phyloP scores from a whole-genome alignment of 106 monocot species.

The Dactylorhiza incarnata region DNA sequence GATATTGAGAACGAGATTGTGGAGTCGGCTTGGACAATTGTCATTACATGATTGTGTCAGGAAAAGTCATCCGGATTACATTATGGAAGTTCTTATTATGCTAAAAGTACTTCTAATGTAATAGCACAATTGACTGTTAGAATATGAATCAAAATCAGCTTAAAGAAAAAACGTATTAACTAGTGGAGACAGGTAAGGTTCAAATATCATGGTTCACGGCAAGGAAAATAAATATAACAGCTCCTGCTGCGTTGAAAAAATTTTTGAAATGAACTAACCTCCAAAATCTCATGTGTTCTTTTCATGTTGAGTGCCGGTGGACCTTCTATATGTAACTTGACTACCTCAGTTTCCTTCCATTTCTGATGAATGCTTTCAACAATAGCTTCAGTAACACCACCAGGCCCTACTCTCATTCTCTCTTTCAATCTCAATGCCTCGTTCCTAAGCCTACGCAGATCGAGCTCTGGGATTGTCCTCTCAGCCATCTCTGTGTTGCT shows the following conservation, averaged over 20 bases:
- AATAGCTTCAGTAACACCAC: conserved; percentile 70
- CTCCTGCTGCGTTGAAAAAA: background rate
- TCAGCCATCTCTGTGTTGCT: conserved; percentile 85
- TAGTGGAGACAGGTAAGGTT: background rate
- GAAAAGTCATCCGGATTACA: background rate
- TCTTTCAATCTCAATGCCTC: conserved; percentile 81
- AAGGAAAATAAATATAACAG: background rate
- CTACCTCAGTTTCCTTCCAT: conserved; percentile 76
- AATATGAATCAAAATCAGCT: background rate
- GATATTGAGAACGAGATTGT: no score
- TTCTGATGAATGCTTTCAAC: conserved; percentile 65
- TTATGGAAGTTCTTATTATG: background rate
- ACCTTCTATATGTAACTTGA: conserved; percentile 80
- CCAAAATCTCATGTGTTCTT: conserved; percentile 72
- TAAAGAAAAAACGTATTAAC: background rate
- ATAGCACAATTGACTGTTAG: background rate
- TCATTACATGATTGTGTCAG: background rate
- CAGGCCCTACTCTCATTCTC: conserved; percentile 73
- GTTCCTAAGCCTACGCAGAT: conserved; percentile 71
- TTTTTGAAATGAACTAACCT: conserved; percentile 30
- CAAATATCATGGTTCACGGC: background rate
- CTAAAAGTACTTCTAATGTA: background rate
- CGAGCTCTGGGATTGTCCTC: conserved; percentile 69
- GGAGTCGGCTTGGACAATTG: no score
- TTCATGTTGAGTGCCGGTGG: conserved; percentile 72